Conservation (phyloP, 2,329 filamentous ascomycete species). For the Mollisiaceae sp. region DNA sequence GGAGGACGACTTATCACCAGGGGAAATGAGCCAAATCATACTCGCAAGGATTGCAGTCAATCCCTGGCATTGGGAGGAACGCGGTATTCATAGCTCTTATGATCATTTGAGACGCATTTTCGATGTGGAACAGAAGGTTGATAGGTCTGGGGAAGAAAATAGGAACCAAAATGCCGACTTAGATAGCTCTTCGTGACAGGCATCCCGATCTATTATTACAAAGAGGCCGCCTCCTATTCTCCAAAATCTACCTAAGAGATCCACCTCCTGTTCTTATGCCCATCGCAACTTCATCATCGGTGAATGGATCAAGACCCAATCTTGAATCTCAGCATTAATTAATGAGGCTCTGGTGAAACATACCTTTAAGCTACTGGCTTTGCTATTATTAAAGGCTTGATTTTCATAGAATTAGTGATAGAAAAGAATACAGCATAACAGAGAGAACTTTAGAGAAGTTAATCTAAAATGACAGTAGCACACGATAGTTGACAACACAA, state of each 20-base stretch:
- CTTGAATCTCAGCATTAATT: too few relatives aligned
- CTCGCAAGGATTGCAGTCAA: conserved; percentile 16
- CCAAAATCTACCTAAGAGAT: not conserved
- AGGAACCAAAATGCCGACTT: not conserved
- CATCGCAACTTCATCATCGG: too few relatives aligned
- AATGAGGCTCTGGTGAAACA: too few relatives aligned
- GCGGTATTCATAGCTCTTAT: conserved; percentile 12
- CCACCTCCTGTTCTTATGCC: too few relatives aligned
- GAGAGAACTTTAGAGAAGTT: too few relatives aligned
- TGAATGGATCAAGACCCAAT: too few relatives aligned
- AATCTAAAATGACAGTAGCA: too few relatives aligned
- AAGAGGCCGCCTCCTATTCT: not conserved
- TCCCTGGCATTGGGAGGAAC: conserved; percentile 16
- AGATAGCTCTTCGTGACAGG: not conserved
- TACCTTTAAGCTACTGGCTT: too few relatives aligned
- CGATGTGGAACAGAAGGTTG: conserved; percentile 10
- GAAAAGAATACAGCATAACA: too few relatives aligned
- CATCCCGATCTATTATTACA: not conserved
- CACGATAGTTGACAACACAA: too few relatives aligned
- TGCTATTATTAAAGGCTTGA: too few relatives aligned
- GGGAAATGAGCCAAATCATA: conserved; percentile 4
- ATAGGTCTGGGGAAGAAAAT: conserved; percentile 9
- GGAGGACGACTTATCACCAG: conserved; percentile 1
- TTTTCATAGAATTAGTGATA: too few relatives aligned
- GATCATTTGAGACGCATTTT: conserved; percentile 19